phyloP scores from a whole-genome alignment of 805 yeast genomes.

The Candida saitoana region DNA sequence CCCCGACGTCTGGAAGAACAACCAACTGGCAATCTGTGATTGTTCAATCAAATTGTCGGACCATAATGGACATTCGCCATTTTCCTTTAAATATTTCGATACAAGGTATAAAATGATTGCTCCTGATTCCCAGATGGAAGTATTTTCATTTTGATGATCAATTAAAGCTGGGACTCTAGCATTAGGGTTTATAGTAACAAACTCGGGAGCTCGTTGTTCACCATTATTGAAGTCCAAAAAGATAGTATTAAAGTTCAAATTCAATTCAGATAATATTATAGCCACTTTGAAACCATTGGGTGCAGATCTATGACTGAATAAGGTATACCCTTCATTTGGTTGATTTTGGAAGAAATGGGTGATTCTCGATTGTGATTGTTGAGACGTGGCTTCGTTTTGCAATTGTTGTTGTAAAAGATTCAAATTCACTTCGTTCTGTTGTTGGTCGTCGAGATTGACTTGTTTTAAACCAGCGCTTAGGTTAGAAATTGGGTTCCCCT shows the following conservation, averaged over 20 bases:
- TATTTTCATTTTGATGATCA: slow-evolving; percentile 77
- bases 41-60: slow-evolving; percentile 74
- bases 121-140: slow-evolving; percentile 92
- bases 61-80: slow-evolving; percentile 72
- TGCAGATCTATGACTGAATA: slow-evolving; percentile 72
- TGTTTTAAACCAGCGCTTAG: slow-evolving; percentile 45
- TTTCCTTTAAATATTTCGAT: slow-evolving; percentile 58
- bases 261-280: slow-evolving; percentile 78
- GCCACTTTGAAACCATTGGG: slow-evolving; percentile 97
- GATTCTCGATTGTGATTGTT: slow-evolving; percentile 53
- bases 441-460: slow-evolving; percentile 39
- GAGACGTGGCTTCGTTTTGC: slow-evolving; percentile 37
- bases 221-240: slow-evolving; percentile 83
- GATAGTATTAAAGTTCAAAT: slow-evolving; percentile 72
- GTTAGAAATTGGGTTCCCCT: slow-evolving; percentile 35
- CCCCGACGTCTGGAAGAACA: slow-evolving; percentile 92
- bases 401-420: slow-evolving; percentile 44
- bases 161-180: slow-evolving; percentile 93
- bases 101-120: slow-evolving; percentile 83
- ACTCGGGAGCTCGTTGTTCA: slow-evolving; percentile 91
- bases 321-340: slow-evolving; percentile 78
- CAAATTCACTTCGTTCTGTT: slow-evolving; percentile 39
- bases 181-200: slow-evolving; percentile 90
- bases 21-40: slow-evolving; percentile 81
- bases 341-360: slow-evolving; percentile 69